Evolutionary conservation across 805 yeast genomes (phyloP).

Genomic region (Hagleromyces aurorensis): DNA sequence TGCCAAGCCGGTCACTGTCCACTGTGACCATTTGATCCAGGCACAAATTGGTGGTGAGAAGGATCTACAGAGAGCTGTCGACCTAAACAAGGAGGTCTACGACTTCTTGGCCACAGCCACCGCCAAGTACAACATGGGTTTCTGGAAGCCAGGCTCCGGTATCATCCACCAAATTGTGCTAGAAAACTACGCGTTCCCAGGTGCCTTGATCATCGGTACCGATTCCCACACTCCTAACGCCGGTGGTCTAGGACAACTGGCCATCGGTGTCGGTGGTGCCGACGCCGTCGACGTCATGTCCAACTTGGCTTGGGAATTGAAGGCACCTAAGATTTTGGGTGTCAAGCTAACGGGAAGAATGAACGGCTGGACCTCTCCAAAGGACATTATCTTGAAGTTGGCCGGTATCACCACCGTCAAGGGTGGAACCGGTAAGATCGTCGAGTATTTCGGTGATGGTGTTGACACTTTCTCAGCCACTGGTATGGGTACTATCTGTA

Average conservation of each 20-base stretch:
- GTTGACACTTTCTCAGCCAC: slow-evolving; percentile 88
- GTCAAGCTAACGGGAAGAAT: slow-evolving; percentile 87
- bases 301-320: slow-evolving; percentile 91
- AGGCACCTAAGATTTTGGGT: slow-evolving; percentile 94
- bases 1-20: slow-evolving; percentile 93
- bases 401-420: slow-evolving; percentile 93
- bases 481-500: slow-evolving; percentile 99
- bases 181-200: slow-evolving; percentile 97
- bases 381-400: slow-evolving; percentile 86
- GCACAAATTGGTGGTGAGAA: slow-evolving; percentile 86
- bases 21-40: slow-evolving; percentile 96
- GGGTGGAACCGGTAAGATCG: slow-evolving; percentile 97
- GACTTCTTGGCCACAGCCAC: slow-evolving; percentile 86
- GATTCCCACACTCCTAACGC: slow-evolving; percentile 98
- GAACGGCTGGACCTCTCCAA: slow-evolving; percentile 96
- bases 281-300: slow-evolving; percentile 98
- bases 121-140: slow-evolving; percentile 92
- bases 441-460: slow-evolving; percentile 96
- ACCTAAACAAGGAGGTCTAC: slow-evolving; percentile 87
- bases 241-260: slow-evolving; percentile 96
- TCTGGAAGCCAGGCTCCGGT: slow-evolving; percentile 99
- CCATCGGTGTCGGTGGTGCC: slow-evolving; percentile 99
- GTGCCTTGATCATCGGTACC: slow-evolving; percentile 92
- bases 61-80: slow-evolving; percentile 81
- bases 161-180: slow-evolving; percentile 94